Evolutionary conservation across 495 filamentous ascomycete genomes (phyloP), one percentile per base, ranked within the genome.

Genomic region (Apiosordaria backusii): DNA sequence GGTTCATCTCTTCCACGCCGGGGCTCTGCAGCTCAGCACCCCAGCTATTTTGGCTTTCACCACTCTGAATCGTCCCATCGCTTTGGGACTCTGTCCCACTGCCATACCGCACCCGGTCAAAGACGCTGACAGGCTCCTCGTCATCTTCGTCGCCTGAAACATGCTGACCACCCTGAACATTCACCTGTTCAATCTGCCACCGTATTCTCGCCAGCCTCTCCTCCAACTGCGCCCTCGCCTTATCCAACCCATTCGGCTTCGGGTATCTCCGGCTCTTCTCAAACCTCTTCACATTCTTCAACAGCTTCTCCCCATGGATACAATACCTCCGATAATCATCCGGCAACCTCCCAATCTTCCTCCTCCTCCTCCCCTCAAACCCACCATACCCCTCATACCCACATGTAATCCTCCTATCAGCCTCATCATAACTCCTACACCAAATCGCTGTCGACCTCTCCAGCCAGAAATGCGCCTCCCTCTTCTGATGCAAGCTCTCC

Each of bases 311-410:
- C 0, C 87, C 89, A 67, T 93, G 90, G 27, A 89, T 87, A 62
- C 86, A 82, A 62, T 89, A 90, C 22, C 89, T 82, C 15, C 88
- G 84, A 68, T 88, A 91, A 70, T 93, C 90, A 29, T 88, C 87
- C 2, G 88, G 86, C 50, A 87, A 78, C n/a, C 87, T 87, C 35
- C 35, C 35, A 45, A 63, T 84, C 80, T 16, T 84, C 78, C 4
- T 80, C 13, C 9, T 72, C 69, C 89, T 89, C 16, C 83, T 83
- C 59, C 79, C 76, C 59, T 85, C 81, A 29, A 88, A 88, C 13
- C 78, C 78, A 63, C 87, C 83, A 62, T 89, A 92, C 0, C 87
- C 88, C 25, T 75, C 79, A 68, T 84, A 88, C 65, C 88, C 35
- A 13, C 35, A 45, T 3, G 79, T 72, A 69, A 89, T 89, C n/a